Evolutionary conservation across 805 yeast species (phyloP).

Genomic region (Metschnikowia lachancei): DNA sequence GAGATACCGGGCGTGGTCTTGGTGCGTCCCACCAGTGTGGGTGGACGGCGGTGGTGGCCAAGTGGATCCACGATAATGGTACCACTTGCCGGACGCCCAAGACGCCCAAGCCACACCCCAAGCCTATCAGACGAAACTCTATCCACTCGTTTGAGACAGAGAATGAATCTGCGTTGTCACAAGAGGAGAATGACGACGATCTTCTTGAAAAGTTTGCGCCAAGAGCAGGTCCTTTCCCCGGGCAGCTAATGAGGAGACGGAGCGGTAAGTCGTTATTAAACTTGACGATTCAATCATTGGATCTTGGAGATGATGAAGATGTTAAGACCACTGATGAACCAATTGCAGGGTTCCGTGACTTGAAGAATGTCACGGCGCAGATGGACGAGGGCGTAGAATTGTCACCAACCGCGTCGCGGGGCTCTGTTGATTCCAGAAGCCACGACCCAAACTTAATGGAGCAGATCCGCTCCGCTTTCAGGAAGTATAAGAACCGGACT

Average conservation of each 20-base stretch:
- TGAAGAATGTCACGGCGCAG: constrained; percentile 23
- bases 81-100: constrained; percentile 56
- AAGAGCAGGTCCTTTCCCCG: constrained; percentile 49
- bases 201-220: constrained; percentile 44
- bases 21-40: constrained; percentile 96
- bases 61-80: constrained; percentile 88
- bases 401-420: constrained; percentile 22
- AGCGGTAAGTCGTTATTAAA: constrained; percentile 73
- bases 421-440: constrained; percentile 30
- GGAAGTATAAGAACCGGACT: constrained; percentile 28
- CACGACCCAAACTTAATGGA: constrained; percentile 33
- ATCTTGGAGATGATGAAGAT: constrained; percentile 61
- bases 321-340: constrained; percentile 19
- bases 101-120: constrained; percentile 21
- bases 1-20: constrained; percentile 90
- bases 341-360: constrained; percentile 17
- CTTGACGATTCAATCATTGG: constrained; percentile 64
- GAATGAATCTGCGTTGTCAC: constrained; percentile 18
- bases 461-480: constrained; percentile 38
- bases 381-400: constrained; percentile 20
- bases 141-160: constrained; percentile 23
- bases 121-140: constrained; percentile 28
- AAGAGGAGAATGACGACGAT: constrained; percentile 25
- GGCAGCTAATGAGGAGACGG: constrained; percentile 58
- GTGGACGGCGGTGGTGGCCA: constrained; percentile 92